A percentile compares a stretch with the other conserved stretches of the same genome.
These are phyloP conservation scores for Stygiomarasmius scandens DNA, from an alignment of 1,284 basidiomycete genomes.

Conservation along the genomic window DNA sequence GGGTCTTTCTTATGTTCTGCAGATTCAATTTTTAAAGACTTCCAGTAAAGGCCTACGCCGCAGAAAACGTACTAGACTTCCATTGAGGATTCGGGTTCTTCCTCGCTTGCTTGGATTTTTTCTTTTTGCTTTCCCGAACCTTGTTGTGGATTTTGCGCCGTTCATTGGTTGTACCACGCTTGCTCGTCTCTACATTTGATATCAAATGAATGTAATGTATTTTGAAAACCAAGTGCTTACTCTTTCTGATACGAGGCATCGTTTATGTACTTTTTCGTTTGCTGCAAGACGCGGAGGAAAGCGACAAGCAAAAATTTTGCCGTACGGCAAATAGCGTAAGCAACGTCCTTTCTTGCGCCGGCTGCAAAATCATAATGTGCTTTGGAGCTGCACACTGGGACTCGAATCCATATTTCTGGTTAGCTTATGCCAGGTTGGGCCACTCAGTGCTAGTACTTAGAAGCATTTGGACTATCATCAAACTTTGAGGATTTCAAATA, in stretches of 20 bases:
- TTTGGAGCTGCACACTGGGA: no score
- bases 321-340: background rate
- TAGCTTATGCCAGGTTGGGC: no score
- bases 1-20: slow-evolving; percentile 82
- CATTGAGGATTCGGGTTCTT: slow-evolving; percentile 83
- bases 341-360: no score
- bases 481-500: no score
- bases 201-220: background rate
- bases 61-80: slow-evolving; percentile 80
- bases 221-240: slow-evolving; percentile 38
- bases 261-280: slow-evolving; percentile 4
- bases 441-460: no score
- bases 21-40: slow-evolving; percentile 12
- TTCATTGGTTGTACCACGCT: slow-evolving; percentile 73
- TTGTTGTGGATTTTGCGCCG: slow-evolving; percentile 82
- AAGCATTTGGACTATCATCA: no score
- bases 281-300: slow-evolving; percentile 12
- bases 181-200: slow-evolving; percentile 74
- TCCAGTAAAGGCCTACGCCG: background rate
- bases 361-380: no score
- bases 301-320: background rate
- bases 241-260: slow-evolving; percentile 81
- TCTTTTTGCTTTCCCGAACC: slow-evolving; percentile 77
- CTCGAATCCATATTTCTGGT: no score
- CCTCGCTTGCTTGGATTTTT: slow-evolving; percentile 79